Evolutionary conservation across 2,329 filamentous ascomycete species (phyloP).

Genomic region (Epicoccum nigrum): DNA sequence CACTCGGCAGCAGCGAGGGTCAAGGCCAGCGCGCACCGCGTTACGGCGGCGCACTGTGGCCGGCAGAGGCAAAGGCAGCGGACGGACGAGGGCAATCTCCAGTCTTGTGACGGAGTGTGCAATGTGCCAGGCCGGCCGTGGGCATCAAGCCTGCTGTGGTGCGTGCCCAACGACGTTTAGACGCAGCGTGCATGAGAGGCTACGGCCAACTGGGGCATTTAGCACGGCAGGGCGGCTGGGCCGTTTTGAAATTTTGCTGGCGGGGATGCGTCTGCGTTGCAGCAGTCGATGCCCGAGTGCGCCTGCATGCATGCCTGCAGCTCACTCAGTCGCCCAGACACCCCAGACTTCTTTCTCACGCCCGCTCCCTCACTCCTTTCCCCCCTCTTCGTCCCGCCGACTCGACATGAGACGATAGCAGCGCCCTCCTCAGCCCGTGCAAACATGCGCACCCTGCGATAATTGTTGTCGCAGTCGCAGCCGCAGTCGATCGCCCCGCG

Average conservation of each 20-base stretch:
- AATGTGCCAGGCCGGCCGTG: constrained; percentile 3
- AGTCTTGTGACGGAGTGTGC: constrained; percentile 11
- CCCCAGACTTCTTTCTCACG: constrained; percentile 17
- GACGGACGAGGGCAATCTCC: neutral
- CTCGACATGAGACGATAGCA: constrained; percentile 23
- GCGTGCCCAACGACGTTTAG: constrained; percentile 33
- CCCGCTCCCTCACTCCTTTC: constrained; percentile 6
- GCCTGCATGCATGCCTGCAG: constrained; percentile 27
- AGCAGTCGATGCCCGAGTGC: constrained; percentile 31
- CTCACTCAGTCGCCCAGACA: constrained; percentile 17
- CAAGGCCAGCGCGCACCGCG: constrained; percentile 4
- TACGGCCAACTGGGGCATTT: constrained; percentile 22
- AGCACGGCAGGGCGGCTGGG: constrained; percentile 23
- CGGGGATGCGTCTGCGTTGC: constrained; percentile 24
- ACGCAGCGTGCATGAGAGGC: constrained; percentile 32
- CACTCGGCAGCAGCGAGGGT: constrained; percentile 5
- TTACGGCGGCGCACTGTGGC: constrained; percentile 9
- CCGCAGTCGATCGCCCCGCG: constrained; percentile 4
- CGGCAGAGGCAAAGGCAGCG: neutral
- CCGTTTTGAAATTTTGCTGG: constrained; percentile 37
- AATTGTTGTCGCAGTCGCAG: constrained; percentile 17
- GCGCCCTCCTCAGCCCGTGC: constrained; percentile 1
- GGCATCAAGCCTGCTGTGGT: constrained; percentile 20
- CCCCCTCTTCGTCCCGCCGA: constrained; percentile 1
- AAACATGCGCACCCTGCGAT: constrained; percentile 20